Percentiles rank a stretch among this genome's conserved stretches.
These are phyloP conservation scores for Drechslera avenae DNA, from an alignment of 2,329 filamentous ascomycete species.

Conservation along the genomic window DNA sequence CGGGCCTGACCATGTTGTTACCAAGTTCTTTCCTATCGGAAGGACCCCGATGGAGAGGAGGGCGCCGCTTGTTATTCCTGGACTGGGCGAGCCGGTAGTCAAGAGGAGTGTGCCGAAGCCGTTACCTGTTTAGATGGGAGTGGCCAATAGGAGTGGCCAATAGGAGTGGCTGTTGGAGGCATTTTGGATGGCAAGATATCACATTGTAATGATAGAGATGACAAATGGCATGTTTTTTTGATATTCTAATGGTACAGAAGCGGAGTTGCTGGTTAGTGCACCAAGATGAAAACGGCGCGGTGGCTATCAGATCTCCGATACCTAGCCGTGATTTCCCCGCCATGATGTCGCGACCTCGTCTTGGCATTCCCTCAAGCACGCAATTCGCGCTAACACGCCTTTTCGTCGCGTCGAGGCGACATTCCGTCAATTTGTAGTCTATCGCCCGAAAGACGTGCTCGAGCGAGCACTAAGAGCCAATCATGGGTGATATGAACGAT, in stretches of 20 bases:
- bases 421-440: slow-evolving; percentile 31
- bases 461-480: slow-evolving; percentile 30
- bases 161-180: no score
- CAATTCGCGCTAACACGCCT: slow-evolving; percentile 38
- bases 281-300: neutral
- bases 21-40: slow-evolving; percentile 10
- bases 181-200: no score
- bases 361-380: slow-evolving; percentile 23
- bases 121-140: slow-evolving; percentile 1
- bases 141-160: no score
- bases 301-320: slow-evolving; percentile 28
- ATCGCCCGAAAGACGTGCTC: slow-evolving; percentile 29
- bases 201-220: no score
- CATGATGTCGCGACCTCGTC: neutral
- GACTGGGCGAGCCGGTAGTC: slow-evolving; percentile 13
- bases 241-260: no score
- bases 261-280: no score
- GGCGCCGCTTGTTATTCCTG: slow-evolving; percentile 9
- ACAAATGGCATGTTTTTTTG: no score
- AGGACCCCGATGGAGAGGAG: slow-evolving; percentile 12
- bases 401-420: slow-evolving; percentile 34
- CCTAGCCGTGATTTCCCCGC: slow-evolving; percentile 21
- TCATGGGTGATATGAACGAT: slow-evolving; percentile 29
- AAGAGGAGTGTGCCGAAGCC: slow-evolving; percentile 15
- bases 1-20: slow-evolving; percentile 2